These are phyloP conservation scores for Hippophae gyantsensis DNA, from an alignment of 306 rosid species.

Conservation along the genomic window DNA sequence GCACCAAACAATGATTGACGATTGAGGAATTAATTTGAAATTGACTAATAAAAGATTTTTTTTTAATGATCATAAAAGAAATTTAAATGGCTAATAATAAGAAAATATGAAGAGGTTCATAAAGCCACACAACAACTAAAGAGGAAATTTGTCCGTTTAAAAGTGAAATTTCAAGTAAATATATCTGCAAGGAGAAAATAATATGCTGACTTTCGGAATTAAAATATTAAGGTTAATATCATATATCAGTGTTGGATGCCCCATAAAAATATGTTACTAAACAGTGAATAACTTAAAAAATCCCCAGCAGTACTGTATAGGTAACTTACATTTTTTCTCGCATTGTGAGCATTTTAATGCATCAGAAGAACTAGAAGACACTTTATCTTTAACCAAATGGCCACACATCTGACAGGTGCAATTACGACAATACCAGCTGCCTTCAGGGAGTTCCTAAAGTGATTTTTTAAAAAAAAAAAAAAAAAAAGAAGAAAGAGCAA, in stretches of 20 bases:
- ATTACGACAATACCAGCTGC: conserved; percentile 84
- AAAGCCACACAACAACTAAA: background rate
- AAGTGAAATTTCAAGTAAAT: background rate
- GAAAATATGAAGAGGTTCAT: background rate
- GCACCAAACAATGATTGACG: no score
- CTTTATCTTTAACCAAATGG: conserved; percentile 53
- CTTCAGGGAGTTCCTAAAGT: conserved; percentile 89
- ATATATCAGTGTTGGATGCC: background rate
- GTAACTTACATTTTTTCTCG: conserved; percentile 74
- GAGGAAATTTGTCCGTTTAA: background rate
- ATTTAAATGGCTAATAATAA: background rate
- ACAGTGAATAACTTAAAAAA: conserved; percentile 10
- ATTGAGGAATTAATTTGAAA: no score
- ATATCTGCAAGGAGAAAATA: no score
- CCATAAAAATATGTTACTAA: background rate
- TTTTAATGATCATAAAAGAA: conserved; percentile 1
- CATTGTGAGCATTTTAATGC: conserved; percentile 81
- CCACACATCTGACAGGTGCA: conserved; percentile 90
- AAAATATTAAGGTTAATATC: background rate
- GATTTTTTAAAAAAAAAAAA: conserved; percentile 18
- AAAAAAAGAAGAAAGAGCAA: conserved; percentile 11
- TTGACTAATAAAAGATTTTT: background rate
- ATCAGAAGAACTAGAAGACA: conserved; percentile 40
- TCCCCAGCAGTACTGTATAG: conserved; percentile 13
- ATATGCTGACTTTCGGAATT: background rate